Evolutionary conservation across 2,329 filamentous ascomycete genomes (phyloP).

Genomic region (Diplodia sapinea): DNA sequence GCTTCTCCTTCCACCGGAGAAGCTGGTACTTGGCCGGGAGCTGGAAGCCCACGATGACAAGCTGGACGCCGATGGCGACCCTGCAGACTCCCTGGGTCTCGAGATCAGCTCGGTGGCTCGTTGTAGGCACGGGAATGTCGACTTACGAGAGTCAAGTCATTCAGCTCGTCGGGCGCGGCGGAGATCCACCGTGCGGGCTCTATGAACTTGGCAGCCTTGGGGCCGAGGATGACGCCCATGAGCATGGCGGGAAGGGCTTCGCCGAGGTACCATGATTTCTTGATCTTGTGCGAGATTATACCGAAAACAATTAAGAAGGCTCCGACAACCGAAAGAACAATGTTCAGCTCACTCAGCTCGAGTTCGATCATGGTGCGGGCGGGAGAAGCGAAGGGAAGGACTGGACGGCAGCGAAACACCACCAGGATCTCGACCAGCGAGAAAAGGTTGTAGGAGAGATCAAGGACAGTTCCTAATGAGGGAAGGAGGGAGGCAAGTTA

Average conservation of each 20-base stretch:
- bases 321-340: conserved; percentile 56
- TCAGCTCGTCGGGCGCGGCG: conserved; percentile 42
- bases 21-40: conserved; percentile 63
- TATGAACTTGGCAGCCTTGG: conserved; percentile 56
- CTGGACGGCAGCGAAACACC: not conserved
- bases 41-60: conserved; percentile 69
- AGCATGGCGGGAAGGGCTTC: conserved; percentile 48
- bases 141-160: conserved; percentile 51
- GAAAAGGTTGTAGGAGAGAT: not conserved
- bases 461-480: not conserved
- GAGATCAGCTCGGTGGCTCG: not conserved
- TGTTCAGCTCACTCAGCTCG: conserved; percentile 59
- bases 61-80: conserved; percentile 67
- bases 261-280: conserved; percentile 60
- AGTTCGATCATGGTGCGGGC: conserved; percentile 53
- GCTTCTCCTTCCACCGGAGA: conserved; percentile 59
- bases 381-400: not conserved
- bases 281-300: conserved; percentile 60
- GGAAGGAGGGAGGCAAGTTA: not conserved
- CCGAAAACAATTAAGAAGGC: conserved; percentile 58
- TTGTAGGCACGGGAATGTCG: not conserved
- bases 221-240: conserved; percentile 6
- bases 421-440: conserved; percentile 10
- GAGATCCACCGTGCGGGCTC: conserved; percentile 51
- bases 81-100: conserved; percentile 54